These are phyloP conservation scores for Fusarium staphyleae DNA, from an alignment of 2,329 filamentous ascomycete species.

Conservation along the genomic window DNA sequence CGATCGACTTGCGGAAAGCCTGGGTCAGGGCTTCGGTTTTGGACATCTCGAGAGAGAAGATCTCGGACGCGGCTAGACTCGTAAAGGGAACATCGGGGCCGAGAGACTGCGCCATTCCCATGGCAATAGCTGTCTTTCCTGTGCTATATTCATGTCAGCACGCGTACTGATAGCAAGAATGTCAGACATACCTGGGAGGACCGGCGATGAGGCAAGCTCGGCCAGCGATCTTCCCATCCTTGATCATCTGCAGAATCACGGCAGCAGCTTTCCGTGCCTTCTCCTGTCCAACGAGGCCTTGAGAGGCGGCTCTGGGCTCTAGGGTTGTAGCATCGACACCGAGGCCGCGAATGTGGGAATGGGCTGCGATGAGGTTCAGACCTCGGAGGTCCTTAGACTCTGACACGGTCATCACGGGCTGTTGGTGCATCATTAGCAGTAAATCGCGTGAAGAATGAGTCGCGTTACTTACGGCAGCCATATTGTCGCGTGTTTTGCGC, in stretches of 20 bases:
- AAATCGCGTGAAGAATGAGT: slow-evolving; percentile 3
- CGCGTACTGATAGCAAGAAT: not conserved
- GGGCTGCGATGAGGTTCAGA: slow-evolving; percentile 95
- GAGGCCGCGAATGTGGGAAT: slow-evolving; percentile 96
- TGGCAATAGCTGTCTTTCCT: slow-evolving; percentile 97
- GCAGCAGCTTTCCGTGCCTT: slow-evolving; percentile 97
- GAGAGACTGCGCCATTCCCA: slow-evolving; percentile 97
- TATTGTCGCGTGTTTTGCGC: slow-evolving; percentile 47
- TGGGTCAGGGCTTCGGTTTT: slow-evolving; percentile 98
- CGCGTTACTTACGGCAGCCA: slow-evolving; percentile 60
- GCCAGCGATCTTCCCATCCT: slow-evolving; percentile 97
- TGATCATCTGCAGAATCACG: slow-evolving; percentile 98
- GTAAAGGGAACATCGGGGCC: slow-evolving; percentile 96
- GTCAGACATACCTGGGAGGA: slow-evolving; percentile 72
- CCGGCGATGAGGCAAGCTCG: slow-evolving; percentile 94
- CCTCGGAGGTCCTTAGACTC: slow-evolving; percentile 96
- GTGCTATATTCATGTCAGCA: slow-evolving; percentile 64
- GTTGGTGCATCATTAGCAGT: slow-evolving; percentile 34
- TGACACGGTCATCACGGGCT: slow-evolving; percentile 79
- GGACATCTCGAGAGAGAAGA: slow-evolving; percentile 99
- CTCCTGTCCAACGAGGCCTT: slow-evolving; percentile 94
- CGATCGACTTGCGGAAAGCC: slow-evolving; percentile 98
- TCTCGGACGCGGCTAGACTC: slow-evolving; percentile 92
- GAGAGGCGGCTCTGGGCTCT: slow-evolving; percentile 83
- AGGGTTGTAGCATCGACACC: slow-evolving; percentile 92